Conservation (phyloP, 2,329 filamentous ascomycete genomes). For the Bertia moriformis region DNA sequence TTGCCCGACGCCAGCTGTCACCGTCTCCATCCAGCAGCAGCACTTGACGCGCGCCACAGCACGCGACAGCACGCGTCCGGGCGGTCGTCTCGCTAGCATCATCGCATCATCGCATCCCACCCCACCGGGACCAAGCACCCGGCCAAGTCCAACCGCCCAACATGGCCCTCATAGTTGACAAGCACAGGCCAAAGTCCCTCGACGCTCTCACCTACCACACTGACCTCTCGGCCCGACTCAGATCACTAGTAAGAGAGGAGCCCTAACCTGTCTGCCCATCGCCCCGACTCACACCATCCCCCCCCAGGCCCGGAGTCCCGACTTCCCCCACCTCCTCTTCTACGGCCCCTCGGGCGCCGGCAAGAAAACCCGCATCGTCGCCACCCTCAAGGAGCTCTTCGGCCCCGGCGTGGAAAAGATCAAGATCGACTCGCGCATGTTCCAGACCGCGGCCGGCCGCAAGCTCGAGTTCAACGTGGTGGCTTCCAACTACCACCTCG, state of each 20-base stretch:
- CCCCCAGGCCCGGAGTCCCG: slow-evolving; percentile 74
- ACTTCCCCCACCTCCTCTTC: slow-evolving; percentile 93
- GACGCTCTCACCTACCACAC: slow-evolving; percentile 74
- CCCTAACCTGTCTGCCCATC: neutral
- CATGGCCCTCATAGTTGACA: slow-evolving; percentile 60
- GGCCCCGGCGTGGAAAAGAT: slow-evolving; percentile 96
- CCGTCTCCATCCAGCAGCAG: too few species aligned
- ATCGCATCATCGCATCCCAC: neutral
- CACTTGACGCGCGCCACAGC: too few species aligned
- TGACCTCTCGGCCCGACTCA: slow-evolving; percentile 74
- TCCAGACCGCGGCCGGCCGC: slow-evolving; percentile 87
- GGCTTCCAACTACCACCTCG: slow-evolving; percentile 88
- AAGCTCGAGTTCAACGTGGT: slow-evolving; percentile 99
- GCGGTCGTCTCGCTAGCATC: neutral
- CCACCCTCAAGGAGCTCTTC: slow-evolving; percentile 87
- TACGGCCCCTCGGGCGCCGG: slow-evolving; percentile 93
- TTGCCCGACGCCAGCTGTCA: too few species aligned
- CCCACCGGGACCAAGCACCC: neutral
- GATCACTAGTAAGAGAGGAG: slow-evolving; percentile 59
- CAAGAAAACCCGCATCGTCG: slow-evolving; percentile 93
- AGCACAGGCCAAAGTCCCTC: slow-evolving; percentile 59
- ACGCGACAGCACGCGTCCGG: too few species aligned
- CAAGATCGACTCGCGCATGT: slow-evolving; percentile 94
- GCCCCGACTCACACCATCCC: slow-evolving; percentile 3
- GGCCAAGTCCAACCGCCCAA: too few species aligned